Base-by-base conservation (phyloP, 768 basidiomycete genomes). In the Auricularia sp. region DNA sequence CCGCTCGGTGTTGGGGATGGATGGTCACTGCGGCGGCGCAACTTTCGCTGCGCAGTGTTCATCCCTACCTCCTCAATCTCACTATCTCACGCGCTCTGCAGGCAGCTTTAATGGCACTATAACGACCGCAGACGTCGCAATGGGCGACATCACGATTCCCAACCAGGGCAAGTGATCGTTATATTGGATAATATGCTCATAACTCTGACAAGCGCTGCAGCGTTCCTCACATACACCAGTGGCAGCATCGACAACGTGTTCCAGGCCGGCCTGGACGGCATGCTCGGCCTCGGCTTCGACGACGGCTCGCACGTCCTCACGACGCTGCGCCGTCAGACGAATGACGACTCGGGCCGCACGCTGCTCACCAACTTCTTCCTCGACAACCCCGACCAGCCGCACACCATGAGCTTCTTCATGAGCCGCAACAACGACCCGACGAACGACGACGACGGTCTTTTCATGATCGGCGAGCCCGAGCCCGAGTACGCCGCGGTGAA, bases 391-490 rank as follows among this genome's bases (percentile, higher is more conserved):
- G 51, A 67, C 56, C 65, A 68, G 47, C 70, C 70, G 13, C 67
- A 68, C 62, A 66, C 70, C 62, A 71, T 74, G 70, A 70, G 71
- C 64, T 69, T 73, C 34, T 65, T 64, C 34, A 69, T 74, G 54
- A 69, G 68, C 3, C 71, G 72, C 62, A 34, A 68, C 24, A 62
- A 65, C 65, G 71, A 67, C 62, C 62, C 67, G 21, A 66, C 69
- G 36, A 71, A 70, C 62, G 61, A 66, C 29, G 65, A 69, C 18
- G 71, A 69, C 33, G 72, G 73, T 37, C 63, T 64, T 1, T 74
- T 74, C 68, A 69, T 70, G 33, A 72, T 74, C 65, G 68, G 70
- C 56, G 70, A 69, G 63, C 70, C 70, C 66, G 67, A 68, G 61
- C 47, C 56, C 7, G 44, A 36, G 62, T 62, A 54, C 29, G 39